Evolutionary conservation across 805 yeast genomes (phyloP).

Genomic region (Starmerella asiatica): DNA sequence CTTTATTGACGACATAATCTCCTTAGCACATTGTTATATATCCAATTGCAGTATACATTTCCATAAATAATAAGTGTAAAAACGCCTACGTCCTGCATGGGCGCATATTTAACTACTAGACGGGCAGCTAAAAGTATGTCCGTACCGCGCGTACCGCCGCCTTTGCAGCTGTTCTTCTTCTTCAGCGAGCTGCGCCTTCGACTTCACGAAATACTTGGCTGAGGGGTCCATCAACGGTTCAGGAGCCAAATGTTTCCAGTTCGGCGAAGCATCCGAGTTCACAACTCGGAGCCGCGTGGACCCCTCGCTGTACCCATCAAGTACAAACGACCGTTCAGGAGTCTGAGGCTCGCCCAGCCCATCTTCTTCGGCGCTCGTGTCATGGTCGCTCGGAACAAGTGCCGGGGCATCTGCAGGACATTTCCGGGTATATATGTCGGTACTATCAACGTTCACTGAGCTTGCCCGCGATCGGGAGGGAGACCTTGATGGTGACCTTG

Average conservation of each 20-base stretch:
- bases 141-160: slow-evolving; percentile 16
- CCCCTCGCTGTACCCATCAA: slow-evolving; percentile 18
- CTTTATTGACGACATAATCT: not conserved
- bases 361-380: not conserved
- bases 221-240: not conserved
- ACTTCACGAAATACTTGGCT: slow-evolving; percentile 13
- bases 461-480: not conserved
- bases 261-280: slow-evolving; percentile 8
- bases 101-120: too few species aligned
- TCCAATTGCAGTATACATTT: too few species aligned
- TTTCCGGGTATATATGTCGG: slow-evolving; percentile 18
- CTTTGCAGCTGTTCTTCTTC: slow-evolving; percentile 15
- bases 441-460: not conserved
- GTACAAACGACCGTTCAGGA: slow-evolving; percentile 9
- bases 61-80: too few species aligned
- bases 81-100: too few species aligned
- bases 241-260: too few species aligned
- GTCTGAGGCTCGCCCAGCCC: slow-evolving; percentile 11
- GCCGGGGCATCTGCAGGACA: slow-evolving; percentile 6
- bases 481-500: slow-evolving; percentile 1
- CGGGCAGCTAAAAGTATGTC: slow-evolving; percentile 13
- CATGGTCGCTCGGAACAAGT: not conserved
- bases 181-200: slow-evolving; percentile 19
- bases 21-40: too few species aligned
- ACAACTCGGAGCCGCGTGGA: slow-evolving; percentile 16